A percentile compares a stretch with the other conserved stretches of the same genome.
Evolutionary conservation across 164 flowering plant species (phyloP).

Genomic region (Santalum album): DNA sequence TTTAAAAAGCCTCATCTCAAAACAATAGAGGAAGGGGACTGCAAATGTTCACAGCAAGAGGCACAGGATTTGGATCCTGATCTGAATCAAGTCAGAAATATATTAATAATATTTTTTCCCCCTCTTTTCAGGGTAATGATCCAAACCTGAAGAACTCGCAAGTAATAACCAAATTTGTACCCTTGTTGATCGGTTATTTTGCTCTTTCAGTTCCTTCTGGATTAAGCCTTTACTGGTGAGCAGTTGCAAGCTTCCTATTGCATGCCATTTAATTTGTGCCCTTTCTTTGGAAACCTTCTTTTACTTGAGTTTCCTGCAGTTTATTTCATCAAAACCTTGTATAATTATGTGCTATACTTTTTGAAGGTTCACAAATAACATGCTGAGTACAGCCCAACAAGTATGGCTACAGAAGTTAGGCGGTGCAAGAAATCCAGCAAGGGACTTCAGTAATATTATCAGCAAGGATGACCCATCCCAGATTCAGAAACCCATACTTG

Average conservation of each 20-base stretch:
- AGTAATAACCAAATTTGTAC: slow-evolving; percentile 71
- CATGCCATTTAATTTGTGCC: too few species aligned
- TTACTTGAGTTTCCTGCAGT: too few species aligned
- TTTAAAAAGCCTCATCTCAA: too few species aligned
- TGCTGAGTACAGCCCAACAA: slow-evolving; percentile 79
- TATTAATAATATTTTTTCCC: too few species aligned
- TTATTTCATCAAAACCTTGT: too few species aligned
- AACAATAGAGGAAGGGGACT: too few species aligned
- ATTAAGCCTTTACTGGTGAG: slow-evolving; percentile 95
- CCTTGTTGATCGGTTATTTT: slow-evolving; percentile 91
- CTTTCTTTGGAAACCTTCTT: too few species aligned
- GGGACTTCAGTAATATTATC: slow-evolving; percentile 24
- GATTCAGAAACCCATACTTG: slow-evolving; percentile 24
- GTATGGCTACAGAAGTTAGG: slow-evolving; percentile 89
- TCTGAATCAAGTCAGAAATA: too few species aligned
- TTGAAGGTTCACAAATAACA: slow-evolving; percentile 83
- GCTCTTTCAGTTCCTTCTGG: slow-evolving; percentile 98
- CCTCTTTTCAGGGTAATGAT: slow-evolving; percentile 67
- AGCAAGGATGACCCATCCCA: slow-evolving; percentile 23
- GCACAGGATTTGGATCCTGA: too few species aligned
- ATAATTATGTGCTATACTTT: too few species aligned
- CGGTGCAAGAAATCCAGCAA: slow-evolving; percentile 59
- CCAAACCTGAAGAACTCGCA: slow-evolving; percentile 79
- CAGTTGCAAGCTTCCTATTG: too few species aligned
- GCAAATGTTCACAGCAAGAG: too few species aligned